phyloP scores from a whole-genome alignment of 2,329 filamentous ascomycete genomes.

The Tolypocladium guangdongense region DNA sequence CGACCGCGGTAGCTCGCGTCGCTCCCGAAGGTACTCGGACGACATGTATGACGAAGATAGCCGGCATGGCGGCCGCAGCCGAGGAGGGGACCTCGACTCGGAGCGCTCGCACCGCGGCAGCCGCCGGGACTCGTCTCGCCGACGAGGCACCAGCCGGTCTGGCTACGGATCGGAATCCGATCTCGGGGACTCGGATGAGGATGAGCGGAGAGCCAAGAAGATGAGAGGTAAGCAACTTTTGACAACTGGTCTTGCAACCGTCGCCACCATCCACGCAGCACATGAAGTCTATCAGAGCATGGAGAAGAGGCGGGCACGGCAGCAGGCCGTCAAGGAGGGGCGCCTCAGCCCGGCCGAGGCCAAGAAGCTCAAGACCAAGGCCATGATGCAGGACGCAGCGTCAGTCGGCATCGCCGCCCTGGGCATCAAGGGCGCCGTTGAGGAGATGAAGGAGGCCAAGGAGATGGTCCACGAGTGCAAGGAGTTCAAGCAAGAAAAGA shows the following conservation, averaged over 20 bases:
- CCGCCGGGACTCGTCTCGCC: slow-evolving; percentile 23
- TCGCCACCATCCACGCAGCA: slow-evolving; percentile 50
- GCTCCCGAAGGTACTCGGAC: slow-evolving; percentile 28
- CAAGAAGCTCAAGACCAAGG: slow-evolving; percentile 45
- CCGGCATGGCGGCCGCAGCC: slow-evolving; percentile 22
- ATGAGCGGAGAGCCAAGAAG: slow-evolving; percentile 41
- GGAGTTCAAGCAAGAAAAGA: slow-evolving; percentile 38
- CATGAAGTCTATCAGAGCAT: slow-evolving; percentile 48
- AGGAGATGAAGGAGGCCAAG: slow-evolving; percentile 44
- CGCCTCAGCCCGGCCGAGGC: slow-evolving; percentile 39
- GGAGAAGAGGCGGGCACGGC: slow-evolving; percentile 42
- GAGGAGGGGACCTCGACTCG: slow-evolving; percentile 35
- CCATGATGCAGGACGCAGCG: slow-evolving; percentile 46
- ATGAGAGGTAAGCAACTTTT: slow-evolving; percentile 53
- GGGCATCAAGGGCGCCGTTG: slow-evolving; percentile 45
- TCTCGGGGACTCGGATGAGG: slow-evolving; percentile 46
- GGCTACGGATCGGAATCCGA: slow-evolving; percentile 42
- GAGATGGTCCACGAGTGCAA: slow-evolving; percentile 36
- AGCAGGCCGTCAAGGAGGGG: slow-evolving; percentile 43
- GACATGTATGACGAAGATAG: slow-evolving; percentile 36
- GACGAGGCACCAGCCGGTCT: slow-evolving; percentile 28
- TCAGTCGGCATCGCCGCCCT: slow-evolving; percentile 47
- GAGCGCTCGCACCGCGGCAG: slow-evolving; percentile 31
- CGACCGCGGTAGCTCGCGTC: slow-evolving; percentile 26
- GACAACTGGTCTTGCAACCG: slow-evolving; percentile 43